Evolutionary conservation across 352 stramenopile genomes (phyloP).

Genomic region (Halophytophthora batemanensis): DNA sequence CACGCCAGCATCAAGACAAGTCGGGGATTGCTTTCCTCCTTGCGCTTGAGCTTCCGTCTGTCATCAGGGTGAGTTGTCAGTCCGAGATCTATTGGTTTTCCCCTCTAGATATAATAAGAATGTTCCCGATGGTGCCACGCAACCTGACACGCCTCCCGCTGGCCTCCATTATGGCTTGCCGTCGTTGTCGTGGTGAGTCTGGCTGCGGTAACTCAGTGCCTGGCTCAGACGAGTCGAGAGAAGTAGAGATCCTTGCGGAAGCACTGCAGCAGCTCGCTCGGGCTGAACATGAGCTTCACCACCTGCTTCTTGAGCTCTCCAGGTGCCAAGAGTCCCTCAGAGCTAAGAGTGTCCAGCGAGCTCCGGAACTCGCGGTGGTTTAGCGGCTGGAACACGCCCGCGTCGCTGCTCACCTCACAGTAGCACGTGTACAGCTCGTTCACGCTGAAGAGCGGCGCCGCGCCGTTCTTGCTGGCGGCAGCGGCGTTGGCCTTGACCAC

Average conservation of each 20-base stretch:
- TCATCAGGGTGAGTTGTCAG: no score
- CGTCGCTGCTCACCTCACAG: constrained; percentile 61
- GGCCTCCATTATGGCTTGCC: not conserved
- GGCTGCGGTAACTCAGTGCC: no score
- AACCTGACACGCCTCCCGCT: not conserved
- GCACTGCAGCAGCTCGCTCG: constrained; percentile 63
- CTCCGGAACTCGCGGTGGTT: constrained; percentile 59
- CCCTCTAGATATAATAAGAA: not conserved
- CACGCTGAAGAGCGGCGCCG: constrained; percentile 42
- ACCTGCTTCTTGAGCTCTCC: constrained; percentile 67
- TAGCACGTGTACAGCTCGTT: constrained; percentile 70
- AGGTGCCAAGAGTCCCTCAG: constrained; percentile 59
- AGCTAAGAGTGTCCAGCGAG: constrained; percentile 62
- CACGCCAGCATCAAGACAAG: no score
- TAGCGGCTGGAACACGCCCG: constrained; percentile 64
- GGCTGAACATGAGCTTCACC: constrained; percentile 68
- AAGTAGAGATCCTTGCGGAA: constrained; percentile 80
- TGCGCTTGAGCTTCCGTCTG: no score
- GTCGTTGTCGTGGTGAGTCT: not conserved
- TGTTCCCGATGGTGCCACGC: not conserved
- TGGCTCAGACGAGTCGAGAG: constrained; percentile 61
- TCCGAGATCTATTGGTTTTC: not conserved
- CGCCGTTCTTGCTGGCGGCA: constrained; percentile 15
- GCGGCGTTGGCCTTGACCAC: constrained; percentile 28
- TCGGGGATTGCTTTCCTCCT: no score